These are phyloP conservation scores for Petrea volubilis DNA, from an alignment of 257 asterid species.

Conservation along the genomic window DNA sequence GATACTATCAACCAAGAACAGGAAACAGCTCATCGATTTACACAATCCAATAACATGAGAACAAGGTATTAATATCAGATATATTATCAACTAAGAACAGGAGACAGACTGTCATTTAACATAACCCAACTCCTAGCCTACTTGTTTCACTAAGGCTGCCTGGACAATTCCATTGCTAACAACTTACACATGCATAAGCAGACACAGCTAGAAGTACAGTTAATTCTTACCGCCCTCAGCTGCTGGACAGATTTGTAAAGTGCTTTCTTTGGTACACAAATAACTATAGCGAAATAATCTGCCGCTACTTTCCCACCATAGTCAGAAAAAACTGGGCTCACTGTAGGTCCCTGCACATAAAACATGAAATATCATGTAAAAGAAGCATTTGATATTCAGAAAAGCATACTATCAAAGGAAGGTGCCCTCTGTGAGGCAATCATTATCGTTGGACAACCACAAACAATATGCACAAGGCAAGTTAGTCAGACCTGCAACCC, in stretches of 20 bases:
- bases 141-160: neutral
- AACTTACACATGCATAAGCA: constrained; percentile 5
- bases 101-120: neutral
- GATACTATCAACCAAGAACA: neutral
- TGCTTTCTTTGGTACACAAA: constrained; percentile 88
- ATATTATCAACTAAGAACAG: neutral
- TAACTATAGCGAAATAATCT: constrained; percentile 84
- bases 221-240: constrained; percentile 80
- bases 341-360: constrained; percentile 83
- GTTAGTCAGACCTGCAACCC: constrained; percentile 80
- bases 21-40: neutral
- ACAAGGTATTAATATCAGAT: neutral
- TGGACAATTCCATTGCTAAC: neutral
- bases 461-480: constrained; percentile 8
- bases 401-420: neutral
- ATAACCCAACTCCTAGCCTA: constrained; percentile 1
- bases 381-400: neutral
- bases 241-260: constrained; percentile 90
- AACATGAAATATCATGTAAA: constrained; percentile 12
- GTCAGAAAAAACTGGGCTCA: constrained; percentile 83
- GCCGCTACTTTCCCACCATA: constrained; percentile 53
- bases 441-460: neutral
- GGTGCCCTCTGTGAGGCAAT: neutral
- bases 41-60: constrained; percentile 1
- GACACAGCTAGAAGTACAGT: constrained; percentile 11